Conservation (phyloP, 2,329 filamentous ascomycete genomes). For the Chrysoporthe puriensis region DNA sequence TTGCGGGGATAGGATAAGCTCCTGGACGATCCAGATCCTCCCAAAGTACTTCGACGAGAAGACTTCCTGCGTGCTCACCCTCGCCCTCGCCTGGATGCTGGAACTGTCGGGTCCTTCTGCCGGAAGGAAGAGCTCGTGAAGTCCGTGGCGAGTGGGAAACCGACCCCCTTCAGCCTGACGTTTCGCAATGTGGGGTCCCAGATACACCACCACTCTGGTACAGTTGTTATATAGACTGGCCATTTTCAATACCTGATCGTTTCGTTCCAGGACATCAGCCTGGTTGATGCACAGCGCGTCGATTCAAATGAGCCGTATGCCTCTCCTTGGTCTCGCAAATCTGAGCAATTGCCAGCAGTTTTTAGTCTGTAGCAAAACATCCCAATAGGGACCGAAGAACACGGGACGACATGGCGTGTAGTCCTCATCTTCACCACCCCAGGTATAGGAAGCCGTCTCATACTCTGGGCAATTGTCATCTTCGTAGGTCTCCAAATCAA, state of each 20-base stretch:
- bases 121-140: background rate
- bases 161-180: background rate
- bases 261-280: constrained; percentile 28
- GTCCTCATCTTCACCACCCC: constrained; percentile 36
- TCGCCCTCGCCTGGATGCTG: background rate
- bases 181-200: background rate
- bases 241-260: constrained; percentile 34
- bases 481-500: constrained; percentile 26
- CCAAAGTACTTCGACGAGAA: background rate
- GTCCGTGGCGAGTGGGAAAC: background rate
- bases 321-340: constrained; percentile 25
- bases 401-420: constrained; percentile 30
- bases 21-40: constrained; percentile 16
- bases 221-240: background rate
- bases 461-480: constrained; percentile 35
- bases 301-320: constrained; percentile 29
- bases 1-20: constrained; percentile 1
- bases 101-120: background rate
- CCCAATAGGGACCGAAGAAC: constrained; percentile 35
- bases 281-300: constrained; percentile 35
- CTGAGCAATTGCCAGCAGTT: constrained; percentile 37
- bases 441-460: constrained; percentile 37
- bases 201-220: background rate
- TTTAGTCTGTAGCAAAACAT: constrained; percentile 35
- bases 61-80: background rate